These are phyloP conservation scores for Typha latifolia DNA, from an alignment of 176 grass and related monocot genomes.

Conservation along the genomic window DNA sequence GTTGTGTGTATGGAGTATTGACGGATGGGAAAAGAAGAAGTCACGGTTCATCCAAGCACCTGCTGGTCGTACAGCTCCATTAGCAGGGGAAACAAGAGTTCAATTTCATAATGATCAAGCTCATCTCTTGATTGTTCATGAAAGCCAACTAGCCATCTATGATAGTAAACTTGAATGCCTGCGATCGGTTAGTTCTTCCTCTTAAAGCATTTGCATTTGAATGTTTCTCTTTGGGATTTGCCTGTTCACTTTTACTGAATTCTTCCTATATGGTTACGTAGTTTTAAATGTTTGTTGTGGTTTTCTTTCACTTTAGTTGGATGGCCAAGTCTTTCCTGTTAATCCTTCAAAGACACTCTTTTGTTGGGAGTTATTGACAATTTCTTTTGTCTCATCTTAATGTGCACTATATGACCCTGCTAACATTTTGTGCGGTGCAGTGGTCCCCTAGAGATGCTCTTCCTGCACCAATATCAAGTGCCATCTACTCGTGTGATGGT, in stretches of 20 bases:
- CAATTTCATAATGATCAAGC: constrained; percentile 96
- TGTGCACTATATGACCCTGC: neutral
- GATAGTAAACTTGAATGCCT: constrained; percentile 85
- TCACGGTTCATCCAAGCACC: constrained; percentile 70
- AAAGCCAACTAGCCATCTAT: constrained; percentile 83
- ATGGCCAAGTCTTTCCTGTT: too few relatives aligned
- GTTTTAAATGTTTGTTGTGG: too few relatives aligned
- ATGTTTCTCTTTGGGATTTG: constrained; percentile 1
- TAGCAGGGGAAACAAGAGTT: constrained; percentile 92
- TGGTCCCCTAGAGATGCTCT: constrained; percentile 78
- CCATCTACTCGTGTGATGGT: constrained; percentile 96
- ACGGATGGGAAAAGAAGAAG: constrained; percentile 98
- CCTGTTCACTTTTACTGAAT: too few relatives aligned
- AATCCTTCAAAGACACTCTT: too few relatives aligned
- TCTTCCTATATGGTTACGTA: too few relatives aligned
- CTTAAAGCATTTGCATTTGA: neutral
- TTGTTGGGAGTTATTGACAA: neutral
- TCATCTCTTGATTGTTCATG: constrained; percentile 88
- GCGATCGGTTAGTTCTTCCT: constrained; percentile 48
- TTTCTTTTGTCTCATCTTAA: neutral
- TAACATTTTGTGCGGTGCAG: constrained; percentile 30
- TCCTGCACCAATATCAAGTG: constrained; percentile 79
- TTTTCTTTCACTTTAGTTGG: too few relatives aligned
- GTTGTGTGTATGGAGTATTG: constrained; percentile 92
- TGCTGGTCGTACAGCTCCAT: constrained; percentile 42